Conservation (phyloP, 495 filamentous ascomycete species). For the Aspergillus heteromorphus region DNA sequence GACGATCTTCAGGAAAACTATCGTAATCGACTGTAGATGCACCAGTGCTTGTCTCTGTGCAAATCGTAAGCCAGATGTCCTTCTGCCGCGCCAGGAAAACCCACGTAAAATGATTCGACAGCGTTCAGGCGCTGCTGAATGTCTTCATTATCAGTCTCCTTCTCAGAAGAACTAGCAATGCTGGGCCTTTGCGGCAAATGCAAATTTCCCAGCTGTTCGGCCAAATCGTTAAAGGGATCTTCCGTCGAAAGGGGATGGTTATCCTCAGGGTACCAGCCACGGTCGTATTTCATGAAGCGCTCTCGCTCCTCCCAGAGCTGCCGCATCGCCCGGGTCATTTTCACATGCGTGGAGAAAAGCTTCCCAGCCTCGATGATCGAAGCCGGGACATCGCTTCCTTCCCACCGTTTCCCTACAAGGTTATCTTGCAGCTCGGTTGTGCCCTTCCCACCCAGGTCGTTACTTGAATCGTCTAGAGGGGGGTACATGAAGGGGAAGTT, state of each 20-base stretch:
- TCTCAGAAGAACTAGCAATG: constrained; percentile 31
- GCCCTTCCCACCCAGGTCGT: constrained; percentile 82
- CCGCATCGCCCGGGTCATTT: constrained; percentile 83
- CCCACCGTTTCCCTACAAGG: constrained; percentile 76
- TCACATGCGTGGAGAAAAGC: constrained; percentile 80
- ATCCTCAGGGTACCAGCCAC: constrained; percentile 71
- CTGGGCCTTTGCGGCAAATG: constrained; percentile 23
- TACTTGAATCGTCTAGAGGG: constrained; percentile 75
- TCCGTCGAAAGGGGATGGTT: constrained; percentile 46
- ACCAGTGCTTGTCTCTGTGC: constrained; percentile 66
- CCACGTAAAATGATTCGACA: constrained; percentile 81
- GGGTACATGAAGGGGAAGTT: constrained; percentile 98
- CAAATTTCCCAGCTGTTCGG: constrained; percentile 24
- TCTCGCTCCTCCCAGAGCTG: constrained; percentile 95
- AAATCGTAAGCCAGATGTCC: constrained; percentile 16
- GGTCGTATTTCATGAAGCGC: constrained; percentile 81
- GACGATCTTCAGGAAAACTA: constrained; percentile 84
- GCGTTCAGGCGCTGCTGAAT: constrained; percentile 62
- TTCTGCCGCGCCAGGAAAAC: constrained; percentile 23
- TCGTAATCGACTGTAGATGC: constrained; percentile 87
- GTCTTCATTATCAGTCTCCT: constrained; percentile 52
- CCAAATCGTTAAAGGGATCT: constrained; percentile 12
- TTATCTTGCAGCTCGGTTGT: constrained; percentile 67
- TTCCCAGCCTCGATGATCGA: constrained; percentile 95
- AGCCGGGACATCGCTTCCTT: constrained; percentile 83